Percentiles rank a stretch among this genome's conserved stretches.
These are phyloP conservation scores for Trametes gibbosa DNA, from an alignment of 768 basidiomycete species.

Conservation along the genomic window DNA sequence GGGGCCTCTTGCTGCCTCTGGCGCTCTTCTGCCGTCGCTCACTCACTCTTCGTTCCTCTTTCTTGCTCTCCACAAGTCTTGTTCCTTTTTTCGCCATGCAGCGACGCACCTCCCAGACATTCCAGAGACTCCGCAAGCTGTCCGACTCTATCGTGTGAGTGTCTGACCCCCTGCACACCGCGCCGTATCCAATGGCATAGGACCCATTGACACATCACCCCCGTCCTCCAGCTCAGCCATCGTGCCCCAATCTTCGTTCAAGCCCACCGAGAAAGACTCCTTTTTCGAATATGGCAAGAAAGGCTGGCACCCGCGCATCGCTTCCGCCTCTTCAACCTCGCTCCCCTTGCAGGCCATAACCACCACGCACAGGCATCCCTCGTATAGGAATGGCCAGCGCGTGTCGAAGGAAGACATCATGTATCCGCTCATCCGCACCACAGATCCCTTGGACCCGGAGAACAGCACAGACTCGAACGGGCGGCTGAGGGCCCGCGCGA, in stretches of 20 bases:
- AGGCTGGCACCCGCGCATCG: neutral
- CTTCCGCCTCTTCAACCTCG: neutral
- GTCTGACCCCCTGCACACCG: too few species aligned
- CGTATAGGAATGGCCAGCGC: neutral
- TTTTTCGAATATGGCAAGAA: slow-evolving; percentile 11
- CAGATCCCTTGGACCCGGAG: neutral
- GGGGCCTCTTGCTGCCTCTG: neutral
- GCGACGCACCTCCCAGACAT: slow-evolving; percentile 5
- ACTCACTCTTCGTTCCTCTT: neutral
- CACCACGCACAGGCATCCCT: neutral
- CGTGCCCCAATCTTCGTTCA: neutral
- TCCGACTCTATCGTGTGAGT: slow-evolving; percentile 12
- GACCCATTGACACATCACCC: neutral
- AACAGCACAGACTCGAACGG: neutral
- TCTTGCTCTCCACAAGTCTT: neutral
- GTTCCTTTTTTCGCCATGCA: slow-evolving; percentile 4
- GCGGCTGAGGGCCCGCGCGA: neutral
- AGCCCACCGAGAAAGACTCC: neutral
- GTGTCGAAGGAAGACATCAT: slow-evolving; percentile 16
- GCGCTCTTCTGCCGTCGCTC: neutral
- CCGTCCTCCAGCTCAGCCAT: neutral
- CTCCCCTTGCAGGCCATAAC: neutral
- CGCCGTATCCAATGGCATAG: neutral
- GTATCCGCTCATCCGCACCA: slow-evolving; percentile 2
- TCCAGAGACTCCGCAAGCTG: slow-evolving; percentile 12